Conservation (phyloP, 2,329 filamentous ascomycete genomes). For the Botrytis sinoallii region DNA sequence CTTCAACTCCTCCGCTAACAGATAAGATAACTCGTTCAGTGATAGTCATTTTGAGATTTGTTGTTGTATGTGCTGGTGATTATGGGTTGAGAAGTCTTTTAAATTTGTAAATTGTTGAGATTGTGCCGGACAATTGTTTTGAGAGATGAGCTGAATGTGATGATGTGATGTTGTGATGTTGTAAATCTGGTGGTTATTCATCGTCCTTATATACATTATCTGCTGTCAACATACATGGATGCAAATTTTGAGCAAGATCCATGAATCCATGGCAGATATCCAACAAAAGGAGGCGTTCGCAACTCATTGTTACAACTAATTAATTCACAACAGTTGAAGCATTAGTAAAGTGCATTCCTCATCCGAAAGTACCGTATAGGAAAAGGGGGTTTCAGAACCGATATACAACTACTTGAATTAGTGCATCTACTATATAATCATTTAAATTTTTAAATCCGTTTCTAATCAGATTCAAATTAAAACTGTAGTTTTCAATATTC, state of each 20-base stretch:
- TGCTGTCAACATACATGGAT: not conserved
- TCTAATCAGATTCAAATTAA: no score
- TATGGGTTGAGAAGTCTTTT: not conserved
- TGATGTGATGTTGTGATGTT: not conserved
- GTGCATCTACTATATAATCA: no score
- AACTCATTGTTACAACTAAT: not conserved
- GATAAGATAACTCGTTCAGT: slow-evolving; percentile 31
- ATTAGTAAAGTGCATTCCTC: not conserved
- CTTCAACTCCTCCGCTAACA: slow-evolving; percentile 30
- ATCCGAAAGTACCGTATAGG: no score
- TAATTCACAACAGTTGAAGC: not conserved
- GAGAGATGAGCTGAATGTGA: not conserved
- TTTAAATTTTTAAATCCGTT: no score
- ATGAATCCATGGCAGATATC: no score
- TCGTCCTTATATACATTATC: not conserved
- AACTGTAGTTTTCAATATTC: no score
- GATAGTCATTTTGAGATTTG: slow-evolving; percentile 26
- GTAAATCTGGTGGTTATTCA: no score
- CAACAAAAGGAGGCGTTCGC: not conserved
- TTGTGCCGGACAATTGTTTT: not conserved
- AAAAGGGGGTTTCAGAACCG: no score
- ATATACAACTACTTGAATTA: no score
- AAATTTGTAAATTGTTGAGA: not conserved
- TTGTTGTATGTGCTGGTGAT: not conserved
- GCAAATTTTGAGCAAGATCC: not conserved